Conservation (phyloP, 495 filamentous ascomycete genomes). For the Xylaria intraflava region DNA sequence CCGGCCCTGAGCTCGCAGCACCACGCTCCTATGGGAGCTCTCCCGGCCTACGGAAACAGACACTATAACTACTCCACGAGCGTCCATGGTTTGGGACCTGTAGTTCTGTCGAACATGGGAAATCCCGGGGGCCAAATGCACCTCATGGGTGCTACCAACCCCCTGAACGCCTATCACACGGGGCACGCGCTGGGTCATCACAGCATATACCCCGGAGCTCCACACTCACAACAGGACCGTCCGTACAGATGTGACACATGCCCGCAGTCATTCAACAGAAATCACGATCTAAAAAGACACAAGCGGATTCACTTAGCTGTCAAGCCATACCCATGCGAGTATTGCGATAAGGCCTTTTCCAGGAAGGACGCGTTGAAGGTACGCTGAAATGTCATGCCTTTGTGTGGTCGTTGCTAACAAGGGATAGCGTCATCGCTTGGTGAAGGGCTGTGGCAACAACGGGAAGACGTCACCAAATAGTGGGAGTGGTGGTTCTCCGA, state of each 20-base stretch:
- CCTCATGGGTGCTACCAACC: slow-evolving; percentile 56
- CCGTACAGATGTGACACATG: slow-evolving; percentile 95
- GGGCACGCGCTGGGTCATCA: slow-evolving; percentile 48
- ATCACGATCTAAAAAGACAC: slow-evolving; percentile 94
- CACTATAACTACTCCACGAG: slow-evolving; percentile 10
- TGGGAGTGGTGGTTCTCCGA: slow-evolving; percentile 8
- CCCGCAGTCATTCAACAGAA: slow-evolving; percentile 88
- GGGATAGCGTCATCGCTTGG: slow-evolving; percentile 77
- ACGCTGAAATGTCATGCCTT: slow-evolving; percentile 5
- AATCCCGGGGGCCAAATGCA: slow-evolving; percentile 66
- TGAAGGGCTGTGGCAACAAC: slow-evolving; percentile 81
- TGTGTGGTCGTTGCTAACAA: not conserved
- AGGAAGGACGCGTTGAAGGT: slow-evolving; percentile 98
- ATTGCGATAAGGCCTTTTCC: slow-evolving; percentile 96
- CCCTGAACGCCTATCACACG: slow-evolving; percentile 42
- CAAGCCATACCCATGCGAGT: slow-evolving; percentile 87
- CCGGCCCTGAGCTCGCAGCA: slow-evolving; percentile 47
- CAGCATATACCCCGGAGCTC: slow-evolving; percentile 47
- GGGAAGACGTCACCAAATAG: slow-evolving; percentile 24
- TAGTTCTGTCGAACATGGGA: slow-evolving; percentile 70
- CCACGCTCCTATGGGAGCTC: slow-evolving; percentile 40
- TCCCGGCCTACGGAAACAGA: slow-evolving; percentile 29
- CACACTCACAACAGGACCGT: slow-evolving; percentile 54
- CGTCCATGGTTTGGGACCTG: slow-evolving; percentile 46
- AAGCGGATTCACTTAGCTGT: slow-evolving; percentile 91